These are phyloP conservation scores for Neurospora sp. DNA, from an alignment of 495 filamentous ascomycete genomes.

Conservation along the genomic window DNA sequence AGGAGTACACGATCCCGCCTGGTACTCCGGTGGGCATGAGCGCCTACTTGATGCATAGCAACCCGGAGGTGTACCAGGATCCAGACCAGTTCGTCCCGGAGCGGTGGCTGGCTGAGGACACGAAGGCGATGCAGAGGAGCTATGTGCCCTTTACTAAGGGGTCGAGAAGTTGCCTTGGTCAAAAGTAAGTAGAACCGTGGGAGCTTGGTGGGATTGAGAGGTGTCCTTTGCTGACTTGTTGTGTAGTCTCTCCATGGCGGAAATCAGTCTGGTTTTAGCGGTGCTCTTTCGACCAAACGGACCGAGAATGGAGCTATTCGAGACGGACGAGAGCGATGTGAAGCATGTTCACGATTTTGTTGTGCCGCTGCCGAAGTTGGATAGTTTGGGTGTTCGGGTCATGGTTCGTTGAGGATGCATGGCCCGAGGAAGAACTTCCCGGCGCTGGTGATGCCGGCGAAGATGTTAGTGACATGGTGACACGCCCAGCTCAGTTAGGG, in stretches of 20 bases:
- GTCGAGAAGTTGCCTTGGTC: slow-evolving; percentile 11
- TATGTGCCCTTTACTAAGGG: slow-evolving; percentile 14
- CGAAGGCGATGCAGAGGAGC: slow-evolving; percentile 11
- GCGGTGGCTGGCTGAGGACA: slow-evolving; percentile 27
- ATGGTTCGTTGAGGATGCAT: slow-evolving; percentile 7
- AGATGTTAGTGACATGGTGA: not conserved
- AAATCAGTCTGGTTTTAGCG: slow-evolving; percentile 27
- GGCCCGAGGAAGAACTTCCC: not conserved
- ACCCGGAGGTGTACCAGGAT: slow-evolving; percentile 27
- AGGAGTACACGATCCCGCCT: slow-evolving; percentile 11
- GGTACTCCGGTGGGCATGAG: slow-evolving; percentile 15
- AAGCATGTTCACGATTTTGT: slow-evolving; percentile 19
- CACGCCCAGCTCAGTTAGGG: not conserved
- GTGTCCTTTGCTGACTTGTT: not conserved
- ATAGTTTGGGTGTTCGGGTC: slow-evolving; percentile 24
- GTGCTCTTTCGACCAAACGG: slow-evolving; percentile 18
- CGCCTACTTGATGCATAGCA: slow-evolving; percentile 21
- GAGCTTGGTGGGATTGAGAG: not conserved
- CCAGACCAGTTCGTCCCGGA: slow-evolving; percentile 27
- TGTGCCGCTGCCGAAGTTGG: slow-evolving; percentile 20
- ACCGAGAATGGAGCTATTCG: slow-evolving; percentile 19
- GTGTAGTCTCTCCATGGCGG: slow-evolving; percentile 24
- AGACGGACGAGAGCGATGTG: slow-evolving; percentile 25
- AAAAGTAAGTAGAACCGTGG: slow-evolving; percentile 6
- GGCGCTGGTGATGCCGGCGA: not conserved